Evolutionary conservation across 225 moss, liverwort and hornwort genomes (phyloP), one percentile per base, ranked within the genome.

Genomic region (Climacium dendroides): DNA sequence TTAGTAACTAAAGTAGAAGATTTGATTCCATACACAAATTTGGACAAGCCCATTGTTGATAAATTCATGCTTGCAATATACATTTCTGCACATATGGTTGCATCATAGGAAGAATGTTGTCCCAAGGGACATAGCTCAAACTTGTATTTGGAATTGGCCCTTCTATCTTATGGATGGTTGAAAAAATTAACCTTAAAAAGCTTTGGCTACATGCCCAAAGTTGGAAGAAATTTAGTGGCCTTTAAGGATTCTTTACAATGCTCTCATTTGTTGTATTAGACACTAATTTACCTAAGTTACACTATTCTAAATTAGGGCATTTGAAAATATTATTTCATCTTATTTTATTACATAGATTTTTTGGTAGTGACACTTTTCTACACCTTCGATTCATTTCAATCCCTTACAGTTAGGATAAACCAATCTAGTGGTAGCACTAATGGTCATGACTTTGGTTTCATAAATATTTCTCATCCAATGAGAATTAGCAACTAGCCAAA

Each of bases 21-120:
- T 7, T 0, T 0, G 0, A 50, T 74, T 50, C 13, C 2, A 5
- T 0, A 12, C 3, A 74, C 19, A 34, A 19, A 19, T 34, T 50
- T 74, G 0, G 11, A 74, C 19, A 50, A 74, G 50, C 6, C 50
- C 7, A 48, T 19, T 11, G 6, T 19, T 19, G 7, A 7, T 11
- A 73, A 30, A 74, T 19, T 11, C 32, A 1, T 48, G 1, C 7
- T 74, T 47, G 19, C 32, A 74, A 32, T 74, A 11, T 30, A 48
- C 7, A 48, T 11, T 45, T 45, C 0, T 43, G 0, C 9, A 72
- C 7, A 5, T 10, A 28, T 17, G 13, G 5, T 24, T 69, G 28
- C 3, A 73, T 73, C 47, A 10, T 30, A 30, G 18, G 18, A 71
- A 18, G 47, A 47, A 29, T 10, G 45, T 48, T 73, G 18, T 30